Conservation (phyloP, 495 filamentous ascomycete species). For the Lasiosphaeria hispida region DNA sequence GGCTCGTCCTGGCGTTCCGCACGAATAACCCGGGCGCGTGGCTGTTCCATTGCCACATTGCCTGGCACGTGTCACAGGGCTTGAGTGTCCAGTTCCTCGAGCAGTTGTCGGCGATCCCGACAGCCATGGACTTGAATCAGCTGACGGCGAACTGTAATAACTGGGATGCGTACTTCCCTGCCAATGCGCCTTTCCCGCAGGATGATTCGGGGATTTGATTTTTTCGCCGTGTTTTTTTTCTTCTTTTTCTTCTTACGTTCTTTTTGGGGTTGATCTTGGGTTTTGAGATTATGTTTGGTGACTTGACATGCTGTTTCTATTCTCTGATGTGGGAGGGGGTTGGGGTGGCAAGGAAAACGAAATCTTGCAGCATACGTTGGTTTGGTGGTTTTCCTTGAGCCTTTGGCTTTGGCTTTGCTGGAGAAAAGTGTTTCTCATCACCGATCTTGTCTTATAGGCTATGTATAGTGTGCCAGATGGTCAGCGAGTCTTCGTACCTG, state of each 20-base stretch:
- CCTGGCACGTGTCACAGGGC: constrained; percentile 48
- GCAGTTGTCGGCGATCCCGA: constrained; percentile 27
- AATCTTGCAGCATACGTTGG: too few relatives aligned
- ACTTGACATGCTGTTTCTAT: background rate
- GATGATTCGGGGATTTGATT: constrained; percentile 27
- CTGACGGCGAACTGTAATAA: constrained; percentile 23
- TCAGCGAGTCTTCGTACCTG: too few relatives aligned
- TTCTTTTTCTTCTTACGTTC: background rate
- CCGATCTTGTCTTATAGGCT: too few relatives aligned
- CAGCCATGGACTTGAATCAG: constrained; percentile 19
- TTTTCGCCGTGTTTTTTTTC: background rate
- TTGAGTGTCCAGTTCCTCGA: constrained; percentile 47
- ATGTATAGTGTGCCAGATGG: too few relatives aligned
- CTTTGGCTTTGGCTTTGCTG: too few relatives aligned
- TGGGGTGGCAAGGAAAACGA: too few relatives aligned
- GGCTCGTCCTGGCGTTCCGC: constrained; percentile 51
- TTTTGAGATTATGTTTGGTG: constrained; percentile 2
- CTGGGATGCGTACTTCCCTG: constrained; percentile 27
- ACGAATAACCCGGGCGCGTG: constrained; percentile 54
- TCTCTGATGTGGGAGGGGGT: too few relatives aligned
- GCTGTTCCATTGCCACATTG: constrained; percentile 46
- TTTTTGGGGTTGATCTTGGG: background rate
- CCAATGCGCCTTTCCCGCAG: constrained; percentile 23
- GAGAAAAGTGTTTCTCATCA: too few relatives aligned
- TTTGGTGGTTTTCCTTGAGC: too few relatives aligned